Percentiles rank a stretch among this genome's conserved stretches.
phyloP scores from a whole-genome alignment of 805 yeast species.

The Lipomyces kockii region DNA sequence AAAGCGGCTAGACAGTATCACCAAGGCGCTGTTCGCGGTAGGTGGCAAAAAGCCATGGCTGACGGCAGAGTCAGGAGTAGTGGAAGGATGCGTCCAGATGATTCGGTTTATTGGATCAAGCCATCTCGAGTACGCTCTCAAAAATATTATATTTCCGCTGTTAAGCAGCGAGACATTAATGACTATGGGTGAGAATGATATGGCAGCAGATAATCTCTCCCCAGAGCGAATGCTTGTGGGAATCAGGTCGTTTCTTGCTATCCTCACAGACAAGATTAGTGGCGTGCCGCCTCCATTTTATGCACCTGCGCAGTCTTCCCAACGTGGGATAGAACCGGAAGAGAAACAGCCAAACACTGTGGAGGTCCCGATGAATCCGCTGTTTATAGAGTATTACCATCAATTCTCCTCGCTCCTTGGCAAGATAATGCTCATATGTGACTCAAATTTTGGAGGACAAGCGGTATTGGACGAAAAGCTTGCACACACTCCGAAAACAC shows the following conservation, averaged over 20 bases:
- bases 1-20: conserved; percentile 70
- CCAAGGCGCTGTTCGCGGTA: conserved; percentile 56
- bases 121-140: conserved; percentile 78
- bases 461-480: conserved; percentile 47
- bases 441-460: conserved; percentile 59
- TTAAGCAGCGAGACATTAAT: conserved; percentile 48
- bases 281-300: conserved; percentile 67
- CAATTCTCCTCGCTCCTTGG: conserved; percentile 68
- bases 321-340: conserved; percentile 6
- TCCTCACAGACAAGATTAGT: conserved; percentile 63
- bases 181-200: conserved; percentile 47
- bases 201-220: conserved; percentile 59
- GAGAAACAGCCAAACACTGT: conserved; percentile 4
- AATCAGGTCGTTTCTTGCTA: conserved; percentile 70
- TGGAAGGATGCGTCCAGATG: conserved; percentile 70
- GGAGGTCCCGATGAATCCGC: conserved; percentile 17
- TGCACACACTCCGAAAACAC: conserved; percentile 26
- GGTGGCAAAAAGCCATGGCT: conserved; percentile 76
- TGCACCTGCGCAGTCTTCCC: conserved; percentile 56
- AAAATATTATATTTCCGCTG: conserved; percentile 73
- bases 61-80: conserved; percentile 61
- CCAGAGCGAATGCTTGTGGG: conserved; percentile 76
- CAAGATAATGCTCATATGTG: conserved; percentile 61
- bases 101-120: conserved; percentile 79
- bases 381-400: conserved; percentile 56